Evolutionary conservation across 2,329 filamentous ascomycete species (phyloP).

Genomic region (Tolypocladium endophyticum): DNA sequence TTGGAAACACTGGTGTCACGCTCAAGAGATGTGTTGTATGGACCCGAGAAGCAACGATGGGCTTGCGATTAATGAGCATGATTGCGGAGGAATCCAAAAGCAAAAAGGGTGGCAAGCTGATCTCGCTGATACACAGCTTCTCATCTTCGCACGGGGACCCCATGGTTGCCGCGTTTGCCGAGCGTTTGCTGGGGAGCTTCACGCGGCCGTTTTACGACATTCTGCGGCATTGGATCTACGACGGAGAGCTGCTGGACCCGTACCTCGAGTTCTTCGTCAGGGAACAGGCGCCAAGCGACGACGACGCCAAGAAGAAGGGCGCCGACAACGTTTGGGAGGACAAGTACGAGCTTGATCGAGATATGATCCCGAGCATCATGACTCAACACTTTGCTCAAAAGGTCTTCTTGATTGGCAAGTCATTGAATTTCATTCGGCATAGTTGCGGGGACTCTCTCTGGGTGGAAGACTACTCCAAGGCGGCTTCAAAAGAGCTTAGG

Average conservation of each 20-base stretch:
- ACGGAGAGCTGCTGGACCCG: slow-evolving; percentile 93
- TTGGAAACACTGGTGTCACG: slow-evolving; percentile 83
- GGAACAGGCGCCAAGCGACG: slow-evolving; percentile 53
- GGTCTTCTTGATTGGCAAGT: slow-evolving; percentile 95
- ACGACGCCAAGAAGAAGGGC: slow-evolving; percentile 43
- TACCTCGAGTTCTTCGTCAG: slow-evolving; percentile 92
- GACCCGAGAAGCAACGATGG: slow-evolving; percentile 96
- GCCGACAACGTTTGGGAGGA: slow-evolving; percentile 95
- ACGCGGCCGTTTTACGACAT: slow-evolving; percentile 96
- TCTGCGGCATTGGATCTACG: slow-evolving; percentile 93
- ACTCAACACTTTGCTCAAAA: slow-evolving; percentile 91
- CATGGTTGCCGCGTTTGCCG: slow-evolving; percentile 86
- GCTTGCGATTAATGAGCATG: slow-evolving; percentile 80
- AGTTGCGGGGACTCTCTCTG: slow-evolving; percentile 88
- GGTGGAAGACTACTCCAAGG: slow-evolving; percentile 93
- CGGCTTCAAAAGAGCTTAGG: slow-evolving; percentile 78
- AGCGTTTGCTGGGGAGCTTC: slow-evolving; percentile 75
- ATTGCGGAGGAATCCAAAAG: slow-evolving; percentile 86
- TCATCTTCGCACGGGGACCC: slow-evolving; percentile 92
- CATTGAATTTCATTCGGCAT: slow-evolving; percentile 94
- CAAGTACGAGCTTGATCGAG: slow-evolving; percentile 78
- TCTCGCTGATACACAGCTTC: slow-evolving; percentile 87
- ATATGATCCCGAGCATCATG: slow-evolving; percentile 89
- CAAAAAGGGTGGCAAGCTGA: slow-evolving; percentile 78
- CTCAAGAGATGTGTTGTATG: slow-evolving; percentile 93